These are phyloP conservation scores for Helotiales sp. DNA, from an alignment of 2,329 filamentous ascomycete species.

Conservation along the genomic window DNA sequence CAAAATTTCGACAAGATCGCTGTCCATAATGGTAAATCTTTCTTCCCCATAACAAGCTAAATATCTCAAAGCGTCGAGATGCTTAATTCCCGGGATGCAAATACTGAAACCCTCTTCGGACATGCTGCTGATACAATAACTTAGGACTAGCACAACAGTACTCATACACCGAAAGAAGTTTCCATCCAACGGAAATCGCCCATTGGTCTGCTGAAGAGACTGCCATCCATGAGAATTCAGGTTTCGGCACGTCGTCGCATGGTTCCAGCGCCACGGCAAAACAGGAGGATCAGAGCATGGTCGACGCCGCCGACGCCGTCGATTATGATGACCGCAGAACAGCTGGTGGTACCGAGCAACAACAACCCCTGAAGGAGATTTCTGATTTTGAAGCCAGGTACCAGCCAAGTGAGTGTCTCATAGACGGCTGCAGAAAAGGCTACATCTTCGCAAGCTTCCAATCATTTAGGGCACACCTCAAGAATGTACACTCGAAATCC, in stretches of 20 bases:
- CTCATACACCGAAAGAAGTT: not conserved
- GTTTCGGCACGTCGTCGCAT: not conserved
- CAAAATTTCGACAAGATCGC: not conserved
- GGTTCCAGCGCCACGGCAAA: not conserved
- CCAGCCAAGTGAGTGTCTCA: not conserved
- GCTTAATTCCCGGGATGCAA: not conserved
- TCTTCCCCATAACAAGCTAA: not conserved
- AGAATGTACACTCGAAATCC: conserved; percentile 12
- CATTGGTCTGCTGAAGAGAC: not conserved
- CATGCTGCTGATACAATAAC: not conserved
- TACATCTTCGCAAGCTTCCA: conserved; percentile 2
- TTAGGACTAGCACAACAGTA: not conserved
- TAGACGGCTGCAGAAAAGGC: not conserved
- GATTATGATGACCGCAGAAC: not conserved
- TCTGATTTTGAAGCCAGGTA: not conserved
- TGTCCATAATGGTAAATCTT: not conserved
- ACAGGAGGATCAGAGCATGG: not conserved
- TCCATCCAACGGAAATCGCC: not conserved
- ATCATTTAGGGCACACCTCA: conserved; percentile 6
- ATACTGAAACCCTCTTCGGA: not conserved
- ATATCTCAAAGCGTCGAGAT: not conserved
- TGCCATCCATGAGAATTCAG: not conserved
- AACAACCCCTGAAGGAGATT: not conserved
- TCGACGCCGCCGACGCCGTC: not conserved
- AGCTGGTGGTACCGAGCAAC: not conserved